These are phyloP conservation scores for Cyclotella atomus DNA, from an alignment of 108 stramenopile species.

Conservation along the genomic window DNA sequence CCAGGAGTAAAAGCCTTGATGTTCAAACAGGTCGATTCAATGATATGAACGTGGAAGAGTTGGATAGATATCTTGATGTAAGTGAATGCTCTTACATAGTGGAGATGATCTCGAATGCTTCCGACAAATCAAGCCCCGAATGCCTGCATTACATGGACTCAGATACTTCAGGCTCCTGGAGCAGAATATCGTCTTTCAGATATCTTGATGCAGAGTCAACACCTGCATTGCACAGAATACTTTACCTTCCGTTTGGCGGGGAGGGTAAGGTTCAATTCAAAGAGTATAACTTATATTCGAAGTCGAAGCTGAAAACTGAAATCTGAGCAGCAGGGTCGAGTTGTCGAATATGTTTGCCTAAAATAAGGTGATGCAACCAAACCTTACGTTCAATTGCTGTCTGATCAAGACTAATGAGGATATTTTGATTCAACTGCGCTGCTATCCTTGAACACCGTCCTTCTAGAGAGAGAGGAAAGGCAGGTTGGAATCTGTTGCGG, in stretches of 20 bases:
- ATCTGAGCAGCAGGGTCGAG: neutral
- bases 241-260: slow-evolving; percentile 45
- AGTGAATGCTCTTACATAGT: slow-evolving; percentile 77
- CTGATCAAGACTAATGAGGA: slow-evolving; percentile 7
- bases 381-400: slow-evolving; percentile 43
- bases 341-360: neutral
- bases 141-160: slow-evolving; percentile 44
- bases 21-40: slow-evolving; percentile 66
- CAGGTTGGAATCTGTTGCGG: no score
- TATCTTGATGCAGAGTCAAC: slow-evolving; percentile 44
- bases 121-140: slow-evolving; percentile 13
- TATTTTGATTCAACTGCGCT: neutral
- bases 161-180: slow-evolving; percentile 40
- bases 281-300: slow-evolving; percentile 39
- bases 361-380: slow-evolving; percentile 23
- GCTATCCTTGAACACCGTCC: no score
- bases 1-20: slow-evolving; percentile 28
- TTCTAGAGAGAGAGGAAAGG: no score
- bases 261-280: slow-evolving; percentile 17
- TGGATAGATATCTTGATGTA: slow-evolving; percentile 57
- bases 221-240: slow-evolving; percentile 31
- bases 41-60: slow-evolving; percentile 79
- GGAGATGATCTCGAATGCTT: slow-evolving; percentile 53
- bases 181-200: slow-evolving; percentile 12
- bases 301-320: neutral